phyloP scores from a whole-genome alignment of 202 grass and related monocot genomes.

The Hordeum pubiflorum region DNA sequence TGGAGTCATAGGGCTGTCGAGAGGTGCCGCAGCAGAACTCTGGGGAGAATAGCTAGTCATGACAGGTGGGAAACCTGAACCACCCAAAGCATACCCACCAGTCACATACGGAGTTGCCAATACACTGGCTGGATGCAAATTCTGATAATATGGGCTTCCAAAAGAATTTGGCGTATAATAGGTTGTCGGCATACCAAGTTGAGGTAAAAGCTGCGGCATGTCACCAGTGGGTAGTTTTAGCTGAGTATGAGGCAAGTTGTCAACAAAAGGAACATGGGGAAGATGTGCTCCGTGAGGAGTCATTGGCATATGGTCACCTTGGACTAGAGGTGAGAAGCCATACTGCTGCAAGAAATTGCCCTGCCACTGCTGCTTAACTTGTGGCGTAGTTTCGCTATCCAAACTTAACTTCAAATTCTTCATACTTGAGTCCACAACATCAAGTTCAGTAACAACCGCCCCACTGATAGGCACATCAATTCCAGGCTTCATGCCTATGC shows the following conservation, averaged over 20 bases:
- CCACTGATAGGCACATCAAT: constrained; percentile 28
- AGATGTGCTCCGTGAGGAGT: constrained; percentile 38
- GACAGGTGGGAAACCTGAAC: constrained; percentile 55
- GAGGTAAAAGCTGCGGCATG: constrained; percentile 51
- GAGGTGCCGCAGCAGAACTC: constrained; percentile 32
- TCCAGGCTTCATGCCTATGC: constrained; percentile 10
- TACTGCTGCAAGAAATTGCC: constrained; percentile 34
- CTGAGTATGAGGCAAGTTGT: constrained; percentile 49
- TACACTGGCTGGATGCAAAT: constrained; percentile 51
- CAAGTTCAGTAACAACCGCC: constrained; percentile 32
- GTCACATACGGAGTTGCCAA: constrained; percentile 47
- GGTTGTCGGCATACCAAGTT: constrained; percentile 44
- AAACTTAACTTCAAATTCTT: constrained; percentile 52
- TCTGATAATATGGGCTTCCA: constrained; percentile 56
- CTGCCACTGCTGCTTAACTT: constrained; percentile 40
- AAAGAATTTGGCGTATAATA: constrained; percentile 54
- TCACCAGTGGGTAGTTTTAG: constrained; percentile 49
- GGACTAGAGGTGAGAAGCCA: constrained; percentile 22
- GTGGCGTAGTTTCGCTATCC: constrained; percentile 27
- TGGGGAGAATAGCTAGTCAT: constrained; percentile 55
- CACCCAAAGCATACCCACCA: constrained; percentile 49
- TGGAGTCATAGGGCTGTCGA: constrained; percentile 48
- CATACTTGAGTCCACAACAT: constrained; percentile 40
- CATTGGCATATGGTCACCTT: constrained; percentile 40
- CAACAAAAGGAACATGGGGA: constrained; percentile 29